Base-by-base conservation (phyloP, 768 basidiomycete genomes). In the Calocybe cyanea region DNA sequence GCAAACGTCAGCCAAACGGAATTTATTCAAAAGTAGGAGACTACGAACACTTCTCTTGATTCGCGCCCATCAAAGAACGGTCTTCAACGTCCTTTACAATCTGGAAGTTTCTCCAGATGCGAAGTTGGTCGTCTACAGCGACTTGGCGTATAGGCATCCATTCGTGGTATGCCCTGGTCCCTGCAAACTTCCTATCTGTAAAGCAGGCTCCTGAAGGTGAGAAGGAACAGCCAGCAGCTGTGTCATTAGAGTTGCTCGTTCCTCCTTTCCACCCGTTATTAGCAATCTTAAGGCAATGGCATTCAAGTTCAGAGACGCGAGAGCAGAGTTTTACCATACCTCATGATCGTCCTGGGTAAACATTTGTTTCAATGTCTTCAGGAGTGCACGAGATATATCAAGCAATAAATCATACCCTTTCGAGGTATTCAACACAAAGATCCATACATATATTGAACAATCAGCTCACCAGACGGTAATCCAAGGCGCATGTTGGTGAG, bases 61-160 rank as follows among this genome's bases (percentile, higher is more conserved):
- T 58, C 6, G 66, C 56, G 4, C 80, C 80, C 75, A 81, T 81
- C 28, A 80, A 54, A 5, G 78, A 77, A 17, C 79, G 70, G 44
- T 74, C 68, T 7, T 60, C 54, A 42, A 69, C 65, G 24, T 65
- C 62, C 24, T 72, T 61, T 49, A 76, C 80, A 30, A 83, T 73
- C 62, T 80, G 74, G 64, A 83, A 81, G 55, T 78, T 79, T 24
- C 80, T 71, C 77, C 78, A 82, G 43, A 81, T 81, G 20, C 78
- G 68, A 11, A 82, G 70, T 52, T 75, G 69, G 59, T 81, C 77
- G 40, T 71, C 70, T 1, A 70, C 67, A 33, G 70, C 70, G 14
- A 82, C 76, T 50, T 80, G 76, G 8, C 81, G 70, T 49, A 82
- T 77, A 8, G 78, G 79, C 65, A 81, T 71, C 79, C 79, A 81